These are phyloP conservation scores for Thozetella sp. DNA, from an alignment of 495 filamentous ascomycete species.

Conservation along the genomic window DNA sequence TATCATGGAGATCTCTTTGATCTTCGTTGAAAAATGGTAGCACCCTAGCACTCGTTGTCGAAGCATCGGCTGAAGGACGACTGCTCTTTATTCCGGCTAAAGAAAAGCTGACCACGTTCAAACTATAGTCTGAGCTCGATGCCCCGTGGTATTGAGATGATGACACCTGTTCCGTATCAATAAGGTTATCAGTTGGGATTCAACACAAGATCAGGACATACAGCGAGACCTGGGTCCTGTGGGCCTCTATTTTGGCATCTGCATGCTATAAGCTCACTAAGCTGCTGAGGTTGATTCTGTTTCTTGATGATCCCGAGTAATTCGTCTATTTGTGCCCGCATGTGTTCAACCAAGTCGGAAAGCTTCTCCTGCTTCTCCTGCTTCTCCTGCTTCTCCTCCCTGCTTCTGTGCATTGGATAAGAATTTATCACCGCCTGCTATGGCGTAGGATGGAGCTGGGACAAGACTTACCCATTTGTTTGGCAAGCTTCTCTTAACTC, in stretches of 20 bases:
- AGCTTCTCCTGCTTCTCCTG: neutral
- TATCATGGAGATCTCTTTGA: neutral
- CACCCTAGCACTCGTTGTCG: neutral
- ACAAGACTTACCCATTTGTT: neutral
- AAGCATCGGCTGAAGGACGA: neutral
- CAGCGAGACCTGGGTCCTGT: neutral
- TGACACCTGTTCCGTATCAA: neutral
- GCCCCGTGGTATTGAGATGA: neutral
- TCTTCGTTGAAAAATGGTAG: neutral
- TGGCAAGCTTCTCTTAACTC: neutral
- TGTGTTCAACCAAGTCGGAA: neutral
- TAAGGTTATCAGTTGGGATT: neutral
- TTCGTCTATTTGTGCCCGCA: neutral
- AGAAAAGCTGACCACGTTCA: neutral
- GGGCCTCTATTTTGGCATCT: neutral
- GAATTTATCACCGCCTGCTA: too few relatives aligned
- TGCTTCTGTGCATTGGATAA: too few relatives aligned
- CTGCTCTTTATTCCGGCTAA: neutral
- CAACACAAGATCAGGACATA: neutral
- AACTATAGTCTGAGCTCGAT: conserved; percentile 1
- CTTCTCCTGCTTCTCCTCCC: neutral
- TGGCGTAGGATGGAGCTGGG: too few relatives aligned
- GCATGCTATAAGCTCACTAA: neutral
- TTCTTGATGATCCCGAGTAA: neutral
- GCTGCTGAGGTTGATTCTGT: neutral